phyloP scores from a whole-genome alignment of 805 yeast species.

The Candida palmyrensis region DNA sequence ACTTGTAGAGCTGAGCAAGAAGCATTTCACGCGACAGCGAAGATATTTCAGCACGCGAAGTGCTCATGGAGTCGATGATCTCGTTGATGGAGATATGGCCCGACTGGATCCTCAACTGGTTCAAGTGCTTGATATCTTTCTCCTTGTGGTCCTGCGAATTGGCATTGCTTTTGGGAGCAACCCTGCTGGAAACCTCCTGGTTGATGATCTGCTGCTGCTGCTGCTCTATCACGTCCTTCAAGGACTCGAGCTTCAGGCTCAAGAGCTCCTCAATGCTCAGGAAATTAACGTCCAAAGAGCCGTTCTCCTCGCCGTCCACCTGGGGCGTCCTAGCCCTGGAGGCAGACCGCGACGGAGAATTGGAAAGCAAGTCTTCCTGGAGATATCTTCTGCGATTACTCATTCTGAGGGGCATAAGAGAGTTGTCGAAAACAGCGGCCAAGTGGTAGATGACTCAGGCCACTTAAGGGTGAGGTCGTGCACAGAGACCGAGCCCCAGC shows the following conservation, averaged over 20 bases:
- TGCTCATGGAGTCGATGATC: constrained; percentile 37
- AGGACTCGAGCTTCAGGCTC: constrained; percentile 23
- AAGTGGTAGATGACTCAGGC: no score
- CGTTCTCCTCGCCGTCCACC: constrained; percentile 33
- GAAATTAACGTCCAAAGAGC: constrained; percentile 29
- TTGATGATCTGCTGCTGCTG: constrained; percentile 7
- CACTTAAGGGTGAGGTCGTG: no score
- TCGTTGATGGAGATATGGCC: constrained; percentile 38
- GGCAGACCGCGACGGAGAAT: constrained; percentile 24
- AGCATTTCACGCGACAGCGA: constrained; percentile 44
- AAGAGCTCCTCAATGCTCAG: constrained; percentile 31
- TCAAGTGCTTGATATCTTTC: constrained; percentile 23
- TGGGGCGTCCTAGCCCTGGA: constrained; percentile 33
- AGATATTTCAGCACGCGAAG: constrained; percentile 41
- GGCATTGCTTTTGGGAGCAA: constrained; percentile 8
- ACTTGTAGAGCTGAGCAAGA: constrained; percentile 45
- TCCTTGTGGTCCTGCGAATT: constrained; percentile 17
- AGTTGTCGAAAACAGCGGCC: neutral
- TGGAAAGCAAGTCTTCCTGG: constrained; percentile 15
- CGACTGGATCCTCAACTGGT: constrained; percentile 30
- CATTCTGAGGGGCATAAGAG: constrained; percentile 7
- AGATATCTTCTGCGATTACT: neutral
- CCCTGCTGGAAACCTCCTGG: constrained; percentile 6
- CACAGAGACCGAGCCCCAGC: no score
- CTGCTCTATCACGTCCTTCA: constrained; percentile 16